Base-by-base conservation (phyloP, 148 eudicot genomes). In the Bassia scoparia region DNA sequence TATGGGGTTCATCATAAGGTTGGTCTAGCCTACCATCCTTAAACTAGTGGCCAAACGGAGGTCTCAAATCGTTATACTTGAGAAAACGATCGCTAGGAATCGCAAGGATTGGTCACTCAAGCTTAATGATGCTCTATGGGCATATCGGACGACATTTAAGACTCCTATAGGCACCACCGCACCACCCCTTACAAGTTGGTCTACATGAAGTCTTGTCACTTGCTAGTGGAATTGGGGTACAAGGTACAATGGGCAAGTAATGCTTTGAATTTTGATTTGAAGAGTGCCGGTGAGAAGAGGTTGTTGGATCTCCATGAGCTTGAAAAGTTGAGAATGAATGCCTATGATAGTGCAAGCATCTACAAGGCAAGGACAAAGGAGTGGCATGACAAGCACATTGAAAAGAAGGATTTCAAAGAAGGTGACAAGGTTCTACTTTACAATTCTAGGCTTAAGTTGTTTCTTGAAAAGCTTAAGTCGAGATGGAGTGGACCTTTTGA, bases 11-110 rank as follows among this genome's bases (percentile, higher is more conserved):
- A 14, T 7, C 76, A 73, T 26, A 31, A 12, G 2, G 13, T 33
- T 11, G 60, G 69, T 1, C 20, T 56, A 3, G 8, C 44, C 7
- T 61, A 73, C 29, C 68, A 72, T 18, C 75, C 26, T 27, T 46
- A 72, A 35, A 73, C 60, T 3, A 61, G 77, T 26, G 69, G 67
- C 21, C 67, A 78, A 72, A 70, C 48, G 3, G 44, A 77, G 12
- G 20, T 71, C 0, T 55, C 71, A 0, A 77, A 70, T 8, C 1
- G 24, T 41, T 14, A 41, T 41, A 1, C 12, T 41, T 5, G 46
- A 41, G 46, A 41, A 41, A 7, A 41, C 12, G 12, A 14, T 41
- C 1, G 46, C 46, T 14, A 41, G 12, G 12, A 41, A 14, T 14
- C 8, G 12, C 41, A 61, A 72, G 1, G 58, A 72, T 35, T 72